Evolutionary conservation across 257 asterid species (phyloP).

Genomic region (Euphrasia confusa): DNA sequence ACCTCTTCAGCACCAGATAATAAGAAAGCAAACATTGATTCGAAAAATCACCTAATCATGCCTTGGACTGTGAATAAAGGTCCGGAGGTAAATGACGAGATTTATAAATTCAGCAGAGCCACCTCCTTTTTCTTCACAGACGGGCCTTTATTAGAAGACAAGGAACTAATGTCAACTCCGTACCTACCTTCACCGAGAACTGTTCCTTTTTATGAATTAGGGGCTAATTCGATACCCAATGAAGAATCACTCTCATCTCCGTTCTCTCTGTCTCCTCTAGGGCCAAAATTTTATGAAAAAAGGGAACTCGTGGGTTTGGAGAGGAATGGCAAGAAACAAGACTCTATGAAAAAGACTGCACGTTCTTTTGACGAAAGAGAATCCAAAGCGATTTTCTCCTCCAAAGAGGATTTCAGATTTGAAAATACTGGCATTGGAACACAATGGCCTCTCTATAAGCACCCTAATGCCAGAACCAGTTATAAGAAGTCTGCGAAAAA

Average conservation of each 20-base stretch:
- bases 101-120: conserved; percentile 26
- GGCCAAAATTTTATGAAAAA: conserved; percentile 39
- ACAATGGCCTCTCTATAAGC: conserved; percentile 40
- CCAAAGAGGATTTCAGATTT: conserved; percentile 37
- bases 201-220: conserved; percentile 27
- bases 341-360: conserved; percentile 27
- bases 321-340: conserved; percentile 31
- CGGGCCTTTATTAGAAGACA: conserved; percentile 60
- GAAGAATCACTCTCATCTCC: conserved; percentile 34
- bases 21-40: conserved; percentile 55
- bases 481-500: conserved; percentile 37
- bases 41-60: conserved; percentile 27
- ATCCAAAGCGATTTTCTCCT: conserved; percentile 33
- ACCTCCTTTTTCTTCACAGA: conserved; percentile 44
- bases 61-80: conserved; percentile 32
- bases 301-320: conserved; percentile 25
- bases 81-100: conserved; percentile 29
- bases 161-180: conserved; percentile 31
- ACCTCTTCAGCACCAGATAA: conserved; percentile 36
- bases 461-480: conserved; percentile 27
- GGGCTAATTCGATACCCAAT: conserved; percentile 26
- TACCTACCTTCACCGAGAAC: conserved; percentile 32
- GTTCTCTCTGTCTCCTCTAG: conserved; percentile 58
- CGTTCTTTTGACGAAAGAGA: conserved; percentile 37
- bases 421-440: conserved; percentile 33